Base-by-base conservation (phyloP, 208 protist species). In the Wallacemonas rigidus region DNA sequence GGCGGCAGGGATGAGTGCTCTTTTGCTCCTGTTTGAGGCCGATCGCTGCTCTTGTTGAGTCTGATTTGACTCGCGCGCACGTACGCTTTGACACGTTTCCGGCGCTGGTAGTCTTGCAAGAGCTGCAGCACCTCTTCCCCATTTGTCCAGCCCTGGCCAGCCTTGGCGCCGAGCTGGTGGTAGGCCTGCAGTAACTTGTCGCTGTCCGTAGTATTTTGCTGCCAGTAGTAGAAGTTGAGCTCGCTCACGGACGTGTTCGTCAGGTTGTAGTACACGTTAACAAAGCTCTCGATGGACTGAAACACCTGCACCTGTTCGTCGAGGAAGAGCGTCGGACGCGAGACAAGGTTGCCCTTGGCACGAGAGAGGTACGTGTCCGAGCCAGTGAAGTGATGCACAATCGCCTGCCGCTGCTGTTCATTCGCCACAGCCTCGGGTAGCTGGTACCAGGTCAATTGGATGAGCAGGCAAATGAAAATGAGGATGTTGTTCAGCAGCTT, bases 301-400 rank as follows among this genome's bases (percentile, higher is more conserved):
- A 84, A 75, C n/a, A 90, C 65, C 60, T 79, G 71, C 17, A 74
- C 38, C 17, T 64, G 70, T 56, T 50, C 76, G 51, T 90, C 78
- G 58, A 87, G 62, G 65, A 74, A 85, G 55, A 69, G 44, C 43
- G 85, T 90, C n/a, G 85, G 85, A 8, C 57, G 71, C 1, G 74
- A 45, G n/a, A 86, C 77, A 54, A 90, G 74, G 68, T 90, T 68
- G n/a, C 81, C 85, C 17, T 87, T 80, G 26, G 75, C 79, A 43
- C 86, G 85, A 55, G 73, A 81, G 40, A 78, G 35, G 38, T 77
- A 69, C 63, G 58, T 82, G 67, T 83, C 65, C 5, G 77, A 51
- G 5, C 72, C 75, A n/a, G 81, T 68, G 67, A 90, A 90, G n/a
- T 77, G 77, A 47, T 79, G 56, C 12, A 85, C 69, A 17, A 90